Conservation (phyloP, 768 basidiomycete species). For the Tubosaeta brunneosetosa region DNA sequence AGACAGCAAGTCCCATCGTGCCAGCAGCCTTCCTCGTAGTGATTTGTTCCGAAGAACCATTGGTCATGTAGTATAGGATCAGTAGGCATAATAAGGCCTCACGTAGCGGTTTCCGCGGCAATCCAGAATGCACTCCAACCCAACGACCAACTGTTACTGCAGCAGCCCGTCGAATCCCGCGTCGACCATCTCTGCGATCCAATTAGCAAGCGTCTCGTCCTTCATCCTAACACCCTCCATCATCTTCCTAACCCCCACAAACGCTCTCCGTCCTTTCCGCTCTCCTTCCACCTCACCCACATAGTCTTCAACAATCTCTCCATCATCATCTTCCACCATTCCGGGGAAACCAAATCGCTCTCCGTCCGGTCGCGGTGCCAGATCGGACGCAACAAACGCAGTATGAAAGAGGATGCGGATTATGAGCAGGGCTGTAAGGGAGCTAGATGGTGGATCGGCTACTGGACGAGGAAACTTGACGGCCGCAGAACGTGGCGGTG, state of each 20-base stretch:
- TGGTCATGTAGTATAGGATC: too few relatives aligned
- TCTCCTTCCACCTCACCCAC: constrained; percentile 62
- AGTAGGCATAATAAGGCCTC: too few relatives aligned
- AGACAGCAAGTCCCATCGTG: too few relatives aligned
- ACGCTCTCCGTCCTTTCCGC: constrained; percentile 66
- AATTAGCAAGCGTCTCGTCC: constrained; percentile 56
- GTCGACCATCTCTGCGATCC: constrained; percentile 60
- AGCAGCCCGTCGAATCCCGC: constrained; percentile 37
- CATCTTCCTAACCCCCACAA: constrained; percentile 52
- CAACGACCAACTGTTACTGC: constrained; percentile 10
- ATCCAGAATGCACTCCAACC: too few relatives aligned
- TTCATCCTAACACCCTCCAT: constrained; percentile 62
- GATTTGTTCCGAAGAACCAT: too few relatives aligned
- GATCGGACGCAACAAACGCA: constrained; percentile 65
- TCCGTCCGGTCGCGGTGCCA: constrained; percentile 64
- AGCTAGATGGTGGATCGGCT: constrained; percentile 63
- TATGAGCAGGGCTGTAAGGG: constrained; percentile 77
- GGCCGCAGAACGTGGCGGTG: constrained; percentile 62
- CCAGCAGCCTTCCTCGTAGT: too few relatives aligned
- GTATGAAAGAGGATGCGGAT: constrained; percentile 80
- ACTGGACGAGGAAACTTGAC: constrained; percentile 57
- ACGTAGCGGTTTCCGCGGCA: too few relatives aligned
- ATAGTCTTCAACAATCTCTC: constrained; percentile 42
- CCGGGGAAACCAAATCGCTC: constrained; percentile 93
- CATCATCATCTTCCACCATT: constrained; percentile 72